These are phyloP conservation scores for Helotiales sp. DNA, from an alignment of 2,329 filamentous ascomycete species.

Conservation along the genomic window DNA sequence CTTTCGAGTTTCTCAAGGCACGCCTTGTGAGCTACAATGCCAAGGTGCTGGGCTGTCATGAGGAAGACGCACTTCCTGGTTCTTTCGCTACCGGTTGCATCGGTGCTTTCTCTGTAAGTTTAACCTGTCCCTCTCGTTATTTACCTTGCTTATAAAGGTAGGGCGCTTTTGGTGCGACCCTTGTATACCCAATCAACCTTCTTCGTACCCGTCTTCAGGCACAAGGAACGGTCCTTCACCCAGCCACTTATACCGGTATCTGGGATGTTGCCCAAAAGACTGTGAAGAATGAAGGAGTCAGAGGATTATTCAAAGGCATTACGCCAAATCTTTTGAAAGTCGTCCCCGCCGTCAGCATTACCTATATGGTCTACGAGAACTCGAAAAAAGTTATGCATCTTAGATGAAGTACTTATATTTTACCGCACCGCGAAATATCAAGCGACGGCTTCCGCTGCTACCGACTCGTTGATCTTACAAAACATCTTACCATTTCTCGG, in stretches of 20 bases:
- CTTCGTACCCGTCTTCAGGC: conserved; percentile 89
- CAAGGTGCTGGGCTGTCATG: conserved; percentile 66
- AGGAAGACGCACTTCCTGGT: conserved; percentile 78
- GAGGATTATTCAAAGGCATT: conserved; percentile 90
- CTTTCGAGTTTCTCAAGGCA: conserved; percentile 89
- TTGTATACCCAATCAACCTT: conserved; percentile 94
- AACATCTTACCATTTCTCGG: no score
- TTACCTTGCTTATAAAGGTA: not conserved
- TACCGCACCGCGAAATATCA: no score
- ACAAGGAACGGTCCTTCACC: conserved; percentile 91
- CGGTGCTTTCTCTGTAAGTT: conserved; percentile 68
- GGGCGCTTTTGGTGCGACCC: conserved; percentile 87
- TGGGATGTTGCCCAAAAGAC: conserved; percentile 86
- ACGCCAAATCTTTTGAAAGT: conserved; percentile 97
- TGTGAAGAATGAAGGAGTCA: conserved; percentile 75
- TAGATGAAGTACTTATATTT: conserved; percentile 12
- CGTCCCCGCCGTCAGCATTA: conserved; percentile 91
- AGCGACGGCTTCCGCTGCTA: no score
- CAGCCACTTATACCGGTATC: conserved; percentile 86
- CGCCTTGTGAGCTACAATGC: conserved; percentile 71
- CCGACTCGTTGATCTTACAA: no score
- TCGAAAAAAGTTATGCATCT: conserved; percentile 67
- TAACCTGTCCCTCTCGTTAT: not conserved
- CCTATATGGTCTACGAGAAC: conserved; percentile 91
- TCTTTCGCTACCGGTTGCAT: conserved; percentile 86